phyloP scores from a whole-genome alignment of 2,329 filamentous ascomycete species.

The Curvularia hawaiiensis region DNA sequence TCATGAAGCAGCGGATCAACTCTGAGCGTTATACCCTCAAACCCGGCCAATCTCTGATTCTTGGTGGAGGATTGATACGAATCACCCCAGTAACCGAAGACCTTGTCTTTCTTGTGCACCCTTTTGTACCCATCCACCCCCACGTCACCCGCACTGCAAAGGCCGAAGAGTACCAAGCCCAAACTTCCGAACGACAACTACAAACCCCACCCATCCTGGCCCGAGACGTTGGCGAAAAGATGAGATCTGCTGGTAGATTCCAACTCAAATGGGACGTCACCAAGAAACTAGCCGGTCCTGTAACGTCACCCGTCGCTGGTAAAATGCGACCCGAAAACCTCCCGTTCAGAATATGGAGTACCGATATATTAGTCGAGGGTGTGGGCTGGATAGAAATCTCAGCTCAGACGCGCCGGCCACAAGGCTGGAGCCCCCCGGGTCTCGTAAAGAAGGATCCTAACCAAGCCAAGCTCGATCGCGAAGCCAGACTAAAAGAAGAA shows the following conservation, averaged over 20 bases:
- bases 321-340: conserved; percentile 69
- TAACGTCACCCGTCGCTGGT: conserved; percentile 67
- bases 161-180: conserved; percentile 72
- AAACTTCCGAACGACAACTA: conserved; percentile 59
- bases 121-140: conserved; percentile 78
- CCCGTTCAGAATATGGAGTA: conserved; percentile 78
- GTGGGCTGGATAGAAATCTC: conserved; percentile 92
- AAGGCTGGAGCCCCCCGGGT: conserved; percentile 46
- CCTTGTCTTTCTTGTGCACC: conserved; percentile 75
- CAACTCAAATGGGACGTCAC: conserved; percentile 83
- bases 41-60: conserved; percentile 76
- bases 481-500: conserved; percentile 11
- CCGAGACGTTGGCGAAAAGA: conserved; percentile 45
- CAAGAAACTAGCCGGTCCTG: conserved; percentile 72
- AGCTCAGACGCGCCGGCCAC: conserved; percentile 70
- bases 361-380: conserved; percentile 89
- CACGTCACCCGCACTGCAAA: conserved; percentile 84
- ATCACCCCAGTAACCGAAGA: conserved; percentile 76
- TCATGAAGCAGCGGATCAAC: conserved; percentile 78
- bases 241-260: conserved; percentile 70
- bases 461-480: conserved; percentile 27
- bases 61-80: conserved; percentile 81
- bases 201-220: conserved; percentile 66
- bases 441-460: conserved; percentile 55
- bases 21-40: conserved; percentile 77